These are phyloP conservation scores for Mucor plumbeus DNA, from an alignment of 371 early-diverging fungal species.

Conservation along the genomic window DNA sequence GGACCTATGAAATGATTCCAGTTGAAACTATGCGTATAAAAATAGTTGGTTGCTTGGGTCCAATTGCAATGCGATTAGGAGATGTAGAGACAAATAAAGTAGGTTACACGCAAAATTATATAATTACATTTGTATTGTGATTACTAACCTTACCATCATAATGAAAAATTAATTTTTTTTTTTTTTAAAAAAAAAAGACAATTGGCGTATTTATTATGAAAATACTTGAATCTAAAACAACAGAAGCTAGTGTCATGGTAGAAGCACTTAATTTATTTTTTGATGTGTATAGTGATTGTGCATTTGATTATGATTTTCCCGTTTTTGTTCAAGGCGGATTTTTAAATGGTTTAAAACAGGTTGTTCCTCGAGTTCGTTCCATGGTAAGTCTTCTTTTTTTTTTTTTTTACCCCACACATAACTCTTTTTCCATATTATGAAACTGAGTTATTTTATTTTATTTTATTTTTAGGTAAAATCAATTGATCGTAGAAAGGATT, in stretches of 20 bases:
- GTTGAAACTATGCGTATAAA: conserved; percentile 68
- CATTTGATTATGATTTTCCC: conserved; percentile 84
- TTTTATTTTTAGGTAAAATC: conserved; percentile 62
- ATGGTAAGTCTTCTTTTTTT: conserved; percentile 39
- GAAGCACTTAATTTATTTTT: conserved; percentile 78
- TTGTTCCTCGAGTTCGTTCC: conserved; percentile 54
- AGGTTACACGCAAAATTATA: conserved; percentile 12
- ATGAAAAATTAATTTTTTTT: no score
- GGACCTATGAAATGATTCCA: conserved; percentile 52
- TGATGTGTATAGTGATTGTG: conserved; percentile 87
- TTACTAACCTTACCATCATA: not conserved
- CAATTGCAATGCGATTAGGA: conserved; percentile 76
- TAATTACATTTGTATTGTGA: not conserved
- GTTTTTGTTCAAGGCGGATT: conserved; percentile 76
- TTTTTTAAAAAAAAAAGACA: conserved; percentile 22
- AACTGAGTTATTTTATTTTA: conserved; percentile 3
- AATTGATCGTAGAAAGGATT: conserved; percentile 75
- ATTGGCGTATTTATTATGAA: conserved; percentile 40
- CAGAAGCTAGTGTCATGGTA: conserved; percentile 54
- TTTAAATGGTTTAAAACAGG: conserved; percentile 59
- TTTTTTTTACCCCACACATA: not conserved
- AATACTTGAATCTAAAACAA: conserved; percentile 34
- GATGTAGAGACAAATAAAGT: conserved; percentile 76
- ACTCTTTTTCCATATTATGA: not conserved
- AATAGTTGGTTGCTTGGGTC: conserved; percentile 75